phyloP scores from a whole-genome alignment of 1,284 basidiomycete genomes.

The Cerioporus squamosus region DNA sequence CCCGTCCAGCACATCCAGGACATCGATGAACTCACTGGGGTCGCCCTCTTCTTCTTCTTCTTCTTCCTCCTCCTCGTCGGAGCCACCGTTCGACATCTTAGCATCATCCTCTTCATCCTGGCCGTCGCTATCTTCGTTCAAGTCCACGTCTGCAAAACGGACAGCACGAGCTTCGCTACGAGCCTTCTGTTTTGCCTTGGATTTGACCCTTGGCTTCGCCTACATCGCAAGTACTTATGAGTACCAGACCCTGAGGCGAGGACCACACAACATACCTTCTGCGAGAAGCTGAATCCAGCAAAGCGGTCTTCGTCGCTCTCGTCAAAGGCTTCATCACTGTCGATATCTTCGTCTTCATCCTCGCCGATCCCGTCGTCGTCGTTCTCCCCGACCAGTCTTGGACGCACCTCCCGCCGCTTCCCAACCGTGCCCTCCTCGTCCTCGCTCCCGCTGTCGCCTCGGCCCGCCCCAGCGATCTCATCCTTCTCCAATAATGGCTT shows the following conservation, averaged over 20 bases:
- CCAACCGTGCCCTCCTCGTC: conserved; percentile 34
- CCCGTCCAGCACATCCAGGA: conserved; percentile 72
- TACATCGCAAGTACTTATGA: background rate
- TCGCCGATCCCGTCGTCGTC: conserved; percentile 57
- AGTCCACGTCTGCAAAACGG: conserved; percentile 59
- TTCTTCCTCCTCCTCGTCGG: conserved; percentile 48
- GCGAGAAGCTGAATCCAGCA: conserved; percentile 62
- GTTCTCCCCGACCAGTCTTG: conserved; percentile 62
- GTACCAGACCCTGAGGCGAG: background rate
- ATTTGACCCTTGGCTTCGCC: conserved; percentile 11
- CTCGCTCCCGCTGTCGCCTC: conserved; percentile 41
- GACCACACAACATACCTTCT: conserved; percentile 45
- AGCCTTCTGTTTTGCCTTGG: conserved; percentile 27
- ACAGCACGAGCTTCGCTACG: conserved; percentile 34
- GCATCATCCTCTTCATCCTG: conserved; percentile 37
- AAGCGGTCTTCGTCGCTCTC: conserved; percentile 84
- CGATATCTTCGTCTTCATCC: conserved; percentile 81
- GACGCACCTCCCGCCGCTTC: conserved; percentile 42
- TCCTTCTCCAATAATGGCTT: conserved; percentile 59
- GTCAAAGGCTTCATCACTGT: conserved; percentile 81
- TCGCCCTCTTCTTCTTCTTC: conserved; percentile 55
- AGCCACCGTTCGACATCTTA: conserved; percentile 31
- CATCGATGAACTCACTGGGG: conserved; percentile 66
- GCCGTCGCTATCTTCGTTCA: conserved; percentile 65
- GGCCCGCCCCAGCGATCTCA: conserved; percentile 49